Base-by-base conservation (phyloP, 148 eudicot genomes). In the Rhododendron kiyosumense region DNA sequence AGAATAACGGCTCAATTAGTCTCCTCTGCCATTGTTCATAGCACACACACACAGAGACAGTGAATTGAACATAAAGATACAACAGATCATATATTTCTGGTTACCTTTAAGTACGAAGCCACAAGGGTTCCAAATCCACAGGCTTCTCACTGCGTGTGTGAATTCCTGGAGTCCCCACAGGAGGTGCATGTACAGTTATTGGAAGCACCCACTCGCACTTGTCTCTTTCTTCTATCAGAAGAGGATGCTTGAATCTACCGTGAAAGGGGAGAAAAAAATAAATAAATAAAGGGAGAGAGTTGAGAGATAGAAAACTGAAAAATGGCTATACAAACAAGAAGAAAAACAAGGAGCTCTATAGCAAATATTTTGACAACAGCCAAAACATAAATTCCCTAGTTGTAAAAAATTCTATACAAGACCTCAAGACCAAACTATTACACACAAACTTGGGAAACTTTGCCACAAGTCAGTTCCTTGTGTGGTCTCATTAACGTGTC, bases 131-230 rank as follows among this genome's bases (percentile, higher is more conserved):
- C 87, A 90, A 89, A 78, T 94, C 88, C 75, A 87, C 91, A 14
- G 86, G 79, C 86, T 89, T 95, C 84, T 94, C 91, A 84, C 81
- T 90, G 88, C 91, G 94, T 43, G 85, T 86, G 52, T 90, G 93
- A 69, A 92, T 87, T 71, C 93, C 84, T 81, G 91, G 86, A 83
- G 96, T 79, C 79, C 93, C 90, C 20, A 90, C 88, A 79, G 95
- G 97, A 89, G 99, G 96, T 49, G 98, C 98, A 88, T 94, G 98
- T 57, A 97, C 98, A 49, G 91, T 95, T 77, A 97, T 93, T 28
- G 99, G 99, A 90, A 97, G 95, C 85, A 90, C 88, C 99, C 99
- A 97, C 88, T 97, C 98, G 46, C 99, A 95, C 87, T 93, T 97
- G 89, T 97, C 98, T 88, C 99, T 93, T 81, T 96, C 96, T 78